Percentiles rank a stretch among this genome's conserved stretches.
phyloP scores from a whole-genome alignment of 2,329 filamentous ascomycete species.

The Aspergillus quadricinctus region DNA sequence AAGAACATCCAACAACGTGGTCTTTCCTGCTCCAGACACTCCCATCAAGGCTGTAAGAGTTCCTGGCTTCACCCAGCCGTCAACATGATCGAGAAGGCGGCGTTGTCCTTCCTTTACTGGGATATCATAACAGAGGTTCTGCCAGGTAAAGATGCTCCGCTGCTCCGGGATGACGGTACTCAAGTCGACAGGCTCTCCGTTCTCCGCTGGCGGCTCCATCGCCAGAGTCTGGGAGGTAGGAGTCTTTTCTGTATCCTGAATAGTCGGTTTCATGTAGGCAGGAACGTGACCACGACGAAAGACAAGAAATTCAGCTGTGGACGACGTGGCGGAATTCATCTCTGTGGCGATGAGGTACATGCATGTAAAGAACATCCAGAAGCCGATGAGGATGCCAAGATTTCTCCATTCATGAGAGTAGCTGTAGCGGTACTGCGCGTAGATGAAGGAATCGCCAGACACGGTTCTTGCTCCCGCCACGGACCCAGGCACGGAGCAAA shows the following conservation, averaged over 20 bases:
- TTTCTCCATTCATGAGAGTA: constrained; percentile 62
- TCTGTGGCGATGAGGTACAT: constrained; percentile 63
- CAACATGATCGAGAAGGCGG: constrained; percentile 52
- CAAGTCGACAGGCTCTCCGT: constrained; percentile 8
- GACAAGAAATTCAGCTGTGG: constrained; percentile 65
- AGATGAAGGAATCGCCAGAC: constrained; percentile 59
- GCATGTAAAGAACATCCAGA: constrained; percentile 60
- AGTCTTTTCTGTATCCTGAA: constrained; percentile 18
- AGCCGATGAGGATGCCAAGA: constrained; percentile 62
- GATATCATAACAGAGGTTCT: constrained; percentile 53
- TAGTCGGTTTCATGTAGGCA: constrained; percentile 22
- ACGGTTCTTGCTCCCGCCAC: constrained; percentile 52
- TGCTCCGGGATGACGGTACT: constrained; percentile 26
- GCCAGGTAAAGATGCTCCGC: constrained; percentile 48
- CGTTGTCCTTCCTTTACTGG: constrained; percentile 48
- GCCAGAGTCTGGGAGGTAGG: constrained; percentile 12
- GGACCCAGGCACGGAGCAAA: constrained; percentile 54
- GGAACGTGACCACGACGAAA: constrained; percentile 57
- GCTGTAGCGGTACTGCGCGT: constrained; percentile 52
- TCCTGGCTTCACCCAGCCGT: constrained; percentile 49
- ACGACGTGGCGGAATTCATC: constrained; percentile 59
- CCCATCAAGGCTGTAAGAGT: constrained; percentile 50
- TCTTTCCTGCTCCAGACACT: constrained; percentile 60
- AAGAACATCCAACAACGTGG: constrained; percentile 55
- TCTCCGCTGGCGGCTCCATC: constrained; percentile 9